Percentiles rank a stretch among this genome's conserved stretches.
Evolutionary conservation across 306 rosid genomes (phyloP).

Genomic region (Sophora flavescens): DNA sequence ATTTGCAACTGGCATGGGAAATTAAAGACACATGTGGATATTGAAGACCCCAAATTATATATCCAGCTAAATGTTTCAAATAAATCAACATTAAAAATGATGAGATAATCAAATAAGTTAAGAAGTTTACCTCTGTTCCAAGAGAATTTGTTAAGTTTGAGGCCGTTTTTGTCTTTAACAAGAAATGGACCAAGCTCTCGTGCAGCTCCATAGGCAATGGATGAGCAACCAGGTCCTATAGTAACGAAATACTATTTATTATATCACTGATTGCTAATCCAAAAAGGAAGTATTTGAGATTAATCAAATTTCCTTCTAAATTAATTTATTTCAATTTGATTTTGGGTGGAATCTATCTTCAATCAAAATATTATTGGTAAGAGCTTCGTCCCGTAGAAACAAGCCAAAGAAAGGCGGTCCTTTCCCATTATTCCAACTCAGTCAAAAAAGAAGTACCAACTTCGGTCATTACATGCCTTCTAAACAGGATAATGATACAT

Average conservation of each 20-base stretch:
- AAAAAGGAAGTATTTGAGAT: background rate
- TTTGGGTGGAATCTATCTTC: background rate
- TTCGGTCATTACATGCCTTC: background rate
- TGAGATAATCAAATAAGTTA: background rate
- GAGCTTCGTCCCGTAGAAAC: background rate
- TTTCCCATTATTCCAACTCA: background rate
- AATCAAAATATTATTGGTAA: background rate
- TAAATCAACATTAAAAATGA: background rate
- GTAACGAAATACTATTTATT: constrained; percentile 32
- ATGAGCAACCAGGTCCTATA: constrained; percentile 83
- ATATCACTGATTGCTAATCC: background rate
- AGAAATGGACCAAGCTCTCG: constrained; percentile 82
- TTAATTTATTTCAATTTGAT: constrained; percentile 5
- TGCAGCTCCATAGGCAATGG: constrained; percentile 75
- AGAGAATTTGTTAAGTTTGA: constrained; percentile 58
- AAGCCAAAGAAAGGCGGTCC: background rate
- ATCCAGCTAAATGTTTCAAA: background rate
- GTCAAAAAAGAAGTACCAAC: no score
- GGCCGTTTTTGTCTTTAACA: constrained; percentile 45
- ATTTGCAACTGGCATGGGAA: constrained; percentile 65
- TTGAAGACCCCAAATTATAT: background rate
- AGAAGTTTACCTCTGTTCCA: constrained; percentile 64
- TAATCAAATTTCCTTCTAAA: background rate
- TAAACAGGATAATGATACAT: background rate
- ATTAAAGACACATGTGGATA: background rate